Evolutionary conservation across 2,329 filamentous ascomycete genomes (phyloP).

Genomic region (Exserohilum rostratum): DNA sequence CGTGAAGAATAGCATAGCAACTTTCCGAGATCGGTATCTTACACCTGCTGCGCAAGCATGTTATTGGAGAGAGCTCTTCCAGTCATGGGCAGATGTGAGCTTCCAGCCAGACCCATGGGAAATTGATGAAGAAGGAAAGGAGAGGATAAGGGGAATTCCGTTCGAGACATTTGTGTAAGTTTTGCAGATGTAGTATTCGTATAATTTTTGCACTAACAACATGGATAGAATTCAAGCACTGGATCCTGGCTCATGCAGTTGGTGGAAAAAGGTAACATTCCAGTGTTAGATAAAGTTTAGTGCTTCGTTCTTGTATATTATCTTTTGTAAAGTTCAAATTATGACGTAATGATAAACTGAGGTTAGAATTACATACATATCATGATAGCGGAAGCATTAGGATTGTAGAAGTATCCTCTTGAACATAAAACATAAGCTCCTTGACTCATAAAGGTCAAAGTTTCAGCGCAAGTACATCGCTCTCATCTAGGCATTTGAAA

Average conservation of each 20-base stretch:
- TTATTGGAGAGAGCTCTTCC: conserved; percentile 27
- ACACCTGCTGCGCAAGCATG: conserved; percentile 24
- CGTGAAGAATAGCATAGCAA: conserved; percentile 19
- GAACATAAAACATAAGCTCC: too few relatives aligned
- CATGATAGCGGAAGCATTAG: too few relatives aligned
- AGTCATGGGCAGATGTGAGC: conserved; percentile 17
- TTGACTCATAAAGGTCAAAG: too few relatives aligned
- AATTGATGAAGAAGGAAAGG: neutral
- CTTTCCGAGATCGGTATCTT: conserved; percentile 23
- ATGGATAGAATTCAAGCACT: conserved; percentile 3
- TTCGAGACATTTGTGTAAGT: conserved; percentile 16
- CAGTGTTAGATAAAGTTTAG: conserved; percentile 1
- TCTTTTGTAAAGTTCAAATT: too few relatives aligned
- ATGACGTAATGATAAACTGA: too few relatives aligned
- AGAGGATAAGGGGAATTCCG: conserved; percentile 1
- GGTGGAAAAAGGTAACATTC: conserved; percentile 3
- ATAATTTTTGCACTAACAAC: neutral
- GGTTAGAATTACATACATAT: too few relatives aligned
- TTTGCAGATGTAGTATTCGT: neutral
- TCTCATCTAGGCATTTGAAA: too few relatives aligned
- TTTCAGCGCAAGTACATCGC: too few relatives aligned
- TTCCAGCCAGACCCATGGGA: conserved; percentile 17
- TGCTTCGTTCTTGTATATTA: too few relatives aligned
- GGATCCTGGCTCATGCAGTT: neutral
- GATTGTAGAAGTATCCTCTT: too few relatives aligned